Conservation (phyloP, 2,329 filamentous ascomycete species). For the Talaromyces pinophilus region DNA sequence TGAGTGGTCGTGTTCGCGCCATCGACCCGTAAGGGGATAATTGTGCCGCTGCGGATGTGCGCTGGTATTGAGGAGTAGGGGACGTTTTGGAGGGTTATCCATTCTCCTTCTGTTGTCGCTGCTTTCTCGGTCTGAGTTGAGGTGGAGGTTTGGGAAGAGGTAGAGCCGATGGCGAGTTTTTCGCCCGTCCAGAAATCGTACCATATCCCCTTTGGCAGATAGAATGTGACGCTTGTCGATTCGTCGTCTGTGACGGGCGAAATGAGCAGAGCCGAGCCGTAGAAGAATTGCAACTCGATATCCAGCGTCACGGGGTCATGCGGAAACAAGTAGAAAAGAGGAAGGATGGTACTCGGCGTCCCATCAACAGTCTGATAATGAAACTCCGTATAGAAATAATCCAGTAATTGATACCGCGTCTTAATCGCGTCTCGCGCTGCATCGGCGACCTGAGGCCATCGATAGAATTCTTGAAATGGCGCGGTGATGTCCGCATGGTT, state of each 20-base stretch:
- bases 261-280: slow-evolving; percentile 59
- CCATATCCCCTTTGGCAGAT: slow-evolving; percentile 60
- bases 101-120: slow-evolving; percentile 36
- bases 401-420: slow-evolving; percentile 70
- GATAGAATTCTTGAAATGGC: slow-evolving; percentile 70
- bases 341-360: slow-evolving; percentile 63
- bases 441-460: slow-evolving; percentile 63
- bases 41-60: slow-evolving; percentile 62
- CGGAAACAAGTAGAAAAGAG: slow-evolving; percentile 71
- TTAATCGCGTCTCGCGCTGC: slow-evolving; percentile 69
- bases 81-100: slow-evolving; percentile 49
- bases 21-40: slow-evolving; percentile 57
- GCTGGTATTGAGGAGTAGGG: slow-evolving; percentile 59
- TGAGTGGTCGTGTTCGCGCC: slow-evolving; percentile 63
- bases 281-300: slow-evolving; percentile 61
- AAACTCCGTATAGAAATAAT: slow-evolving; percentile 76
- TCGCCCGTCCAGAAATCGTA: slow-evolving; percentile 59
- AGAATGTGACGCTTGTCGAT: slow-evolving; percentile 55
- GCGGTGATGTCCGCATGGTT: slow-evolving; percentile 64
- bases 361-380: slow-evolving; percentile 62
- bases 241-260: slow-evolving; percentile 58
- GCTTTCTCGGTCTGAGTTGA: slow-evolving; percentile 24
- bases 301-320: slow-evolving; percentile 54
- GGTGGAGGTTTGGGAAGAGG: slow-evolving; percentile 27
- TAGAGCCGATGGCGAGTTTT: slow-evolving; percentile 2